Evolutionary conservation across 1,284 basidiomycete species (phyloP), one percentile per base, ranked within the genome.

Genomic region (Exobasidium rhododendri): DNA sequence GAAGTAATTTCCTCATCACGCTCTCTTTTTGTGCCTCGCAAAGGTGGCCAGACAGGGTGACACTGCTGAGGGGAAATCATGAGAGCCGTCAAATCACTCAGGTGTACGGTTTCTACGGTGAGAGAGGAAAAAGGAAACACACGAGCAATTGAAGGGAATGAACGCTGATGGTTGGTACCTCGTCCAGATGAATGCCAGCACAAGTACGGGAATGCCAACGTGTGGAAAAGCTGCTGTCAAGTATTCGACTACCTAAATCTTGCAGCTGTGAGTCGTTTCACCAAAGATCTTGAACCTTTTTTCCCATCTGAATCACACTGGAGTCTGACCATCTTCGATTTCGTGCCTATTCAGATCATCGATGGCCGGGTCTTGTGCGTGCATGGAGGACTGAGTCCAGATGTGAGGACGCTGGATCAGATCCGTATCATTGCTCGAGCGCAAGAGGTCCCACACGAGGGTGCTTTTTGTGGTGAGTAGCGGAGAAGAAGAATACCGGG

Each of bases 51-150:
- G 91, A 96, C 80, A 87, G 88, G 70, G 89, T 97, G 61, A 96
- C 92, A 0, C 82, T 97, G 2, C 83, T 97, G 11, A 84, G 94
- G 63, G 94, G 94, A 50, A 97, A 97, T 81, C 94, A 97, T 78
- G 94, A 97, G 81, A 91, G 88, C 73, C 83, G 94, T 69, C 94
- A 97, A 79, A 97, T 97, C 73, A 97, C 94, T 1, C 94, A 97
- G 77, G 94, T 97, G 1, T 97, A 97, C 69, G 94, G 94, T 14
- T 97, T 97, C 81, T 97, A 97, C 78, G 92, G 35, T 40, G 35
- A 40, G 35, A 7, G n/a, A n/a, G n/a, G n/a, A n/a, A n/a, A n/a
- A n/a, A n/a, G n/a, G 92, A 92, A 61, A 63, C 86, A 22, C 32
- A 44, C 46, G 53, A 52, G 11, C 46, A n/a, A 28, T 22, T n/a